A percentile compares a stretch with the other conserved stretches of the same genome.
Conservation (phyloP, 2,329 filamentous ascomycete species). For the Diaporthe destruens region DNA sequence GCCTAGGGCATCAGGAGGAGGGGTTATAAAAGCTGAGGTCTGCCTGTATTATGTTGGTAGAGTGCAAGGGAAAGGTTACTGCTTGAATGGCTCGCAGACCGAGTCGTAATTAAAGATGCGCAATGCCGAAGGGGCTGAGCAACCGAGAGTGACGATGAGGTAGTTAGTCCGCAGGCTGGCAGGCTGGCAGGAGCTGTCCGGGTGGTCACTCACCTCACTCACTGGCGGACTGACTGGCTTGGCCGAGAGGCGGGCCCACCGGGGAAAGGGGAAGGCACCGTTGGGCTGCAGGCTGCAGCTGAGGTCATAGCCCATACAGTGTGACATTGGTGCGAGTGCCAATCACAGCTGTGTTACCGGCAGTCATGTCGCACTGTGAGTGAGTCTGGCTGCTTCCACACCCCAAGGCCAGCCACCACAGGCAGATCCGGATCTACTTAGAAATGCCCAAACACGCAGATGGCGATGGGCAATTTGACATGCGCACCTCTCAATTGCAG, state of each 20-base stretch:
- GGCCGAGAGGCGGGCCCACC: slow-evolving; percentile 39
- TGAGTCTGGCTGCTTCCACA: slow-evolving; percentile 14
- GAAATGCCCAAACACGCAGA: slow-evolving; percentile 15
- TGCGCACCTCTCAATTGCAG: background rate
- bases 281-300: slow-evolving; percentile 41
- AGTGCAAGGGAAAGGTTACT: background rate
- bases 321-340: background rate
- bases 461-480: slow-evolving; percentile 12
- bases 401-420: background rate
- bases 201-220: slow-evolving; percentile 13
- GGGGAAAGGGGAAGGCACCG: slow-evolving; percentile 39
- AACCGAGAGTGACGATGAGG: slow-evolving; percentile 39
- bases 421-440: slow-evolving; percentile 7
- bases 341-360: background rate
- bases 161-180: slow-evolving; percentile 24
- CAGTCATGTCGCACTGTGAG: slow-evolving; percentile 15
- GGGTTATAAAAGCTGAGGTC: slow-evolving; percentile 16
- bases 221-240: slow-evolving; percentile 7
- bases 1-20: slow-evolving; percentile 38
- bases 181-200: slow-evolving; percentile 31
- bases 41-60: slow-evolving; percentile 6
- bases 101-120: slow-evolving; percentile 35
- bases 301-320: slow-evolving; percentile 38
- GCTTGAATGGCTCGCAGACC: slow-evolving; percentile 14
- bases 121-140: slow-evolving; percentile 40